phyloP scores from a whole-genome alignment of 495 filamentous ascomycete genomes.

The Massariosphaeria phaeospora region DNA sequence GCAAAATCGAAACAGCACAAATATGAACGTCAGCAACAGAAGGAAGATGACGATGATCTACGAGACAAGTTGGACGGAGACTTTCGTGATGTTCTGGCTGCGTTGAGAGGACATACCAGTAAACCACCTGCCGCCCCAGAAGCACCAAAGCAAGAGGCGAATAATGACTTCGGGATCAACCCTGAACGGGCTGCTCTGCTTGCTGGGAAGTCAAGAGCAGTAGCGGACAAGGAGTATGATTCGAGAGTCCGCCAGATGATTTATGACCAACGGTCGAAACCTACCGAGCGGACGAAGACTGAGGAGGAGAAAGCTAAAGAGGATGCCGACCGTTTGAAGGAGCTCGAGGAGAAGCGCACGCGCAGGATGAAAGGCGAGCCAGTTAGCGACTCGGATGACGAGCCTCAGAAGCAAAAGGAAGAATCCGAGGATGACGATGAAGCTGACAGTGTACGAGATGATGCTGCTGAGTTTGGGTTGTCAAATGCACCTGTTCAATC shows the following conservation, averaged over 20 bases:
- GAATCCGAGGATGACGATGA: conserved; percentile 45
- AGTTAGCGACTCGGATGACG: conserved; percentile 45
- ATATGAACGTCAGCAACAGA: conserved; percentile 83
- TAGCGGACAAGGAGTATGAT: conserved; percentile 79
- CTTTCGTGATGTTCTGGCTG: conserved; percentile 69
- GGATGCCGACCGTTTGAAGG: conserved; percentile 66
- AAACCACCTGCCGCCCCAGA: conserved; percentile 42
- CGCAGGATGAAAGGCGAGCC: conserved; percentile 67
- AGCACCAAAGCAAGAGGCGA: conserved; percentile 27
- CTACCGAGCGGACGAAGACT: conserved; percentile 83
- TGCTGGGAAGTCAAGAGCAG: conserved; percentile 56
- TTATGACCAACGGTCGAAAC: conserved; percentile 73
- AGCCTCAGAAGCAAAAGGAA: conserved; percentile 26
- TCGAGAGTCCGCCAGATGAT: conserved; percentile 71
- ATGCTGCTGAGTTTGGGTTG: conserved; percentile 58
- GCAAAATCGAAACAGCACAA: conserved; percentile 95
- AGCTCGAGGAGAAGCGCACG: conserved; percentile 70
- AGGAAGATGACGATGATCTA: conserved; percentile 93
- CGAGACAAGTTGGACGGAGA: conserved; percentile 73
- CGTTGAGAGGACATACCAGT: conserved; percentile 52
- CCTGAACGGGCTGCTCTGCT: conserved; percentile 56
- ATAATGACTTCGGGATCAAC: conserved; percentile 47
- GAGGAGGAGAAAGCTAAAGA: conserved; percentile 78
- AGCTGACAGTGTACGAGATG: conserved; percentile 41
- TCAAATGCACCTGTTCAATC: conserved; percentile 34